Conservation (phyloP, 2,329 filamentous ascomycete species). For the Colletotrichum filicis region DNA sequence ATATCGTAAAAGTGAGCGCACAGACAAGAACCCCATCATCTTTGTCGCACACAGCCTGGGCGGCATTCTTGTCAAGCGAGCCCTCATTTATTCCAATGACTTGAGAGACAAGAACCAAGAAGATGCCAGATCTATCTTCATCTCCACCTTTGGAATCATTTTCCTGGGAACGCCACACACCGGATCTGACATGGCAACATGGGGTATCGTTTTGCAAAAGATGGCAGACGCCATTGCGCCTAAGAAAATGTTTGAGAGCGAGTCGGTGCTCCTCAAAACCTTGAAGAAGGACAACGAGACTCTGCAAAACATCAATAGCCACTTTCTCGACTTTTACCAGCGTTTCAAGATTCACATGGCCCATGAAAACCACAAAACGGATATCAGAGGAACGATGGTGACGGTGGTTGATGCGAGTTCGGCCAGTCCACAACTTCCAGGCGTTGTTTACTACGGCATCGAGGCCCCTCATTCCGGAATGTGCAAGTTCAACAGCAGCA, state of each 20-base stretch:
- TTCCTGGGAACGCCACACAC: constrained; percentile 83
- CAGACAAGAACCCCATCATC: constrained; percentile 73
- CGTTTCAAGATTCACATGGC: constrained; percentile 81
- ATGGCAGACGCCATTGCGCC: constrained; percentile 75
- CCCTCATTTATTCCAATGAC: constrained; percentile 74
- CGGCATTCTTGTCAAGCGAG: constrained; percentile 77
- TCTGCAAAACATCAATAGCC: constrained; percentile 77
- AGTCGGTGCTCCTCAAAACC: constrained; percentile 74
- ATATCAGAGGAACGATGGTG: constrained; percentile 70
- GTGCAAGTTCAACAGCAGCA: constrained; percentile 76
- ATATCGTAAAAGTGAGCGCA: constrained; percentile 69
- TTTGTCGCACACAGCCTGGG: constrained; percentile 82
- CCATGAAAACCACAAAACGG: constrained; percentile 78
- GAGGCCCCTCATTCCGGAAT: constrained; percentile 78
- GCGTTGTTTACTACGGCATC: constrained; percentile 79
- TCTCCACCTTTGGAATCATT: constrained; percentile 80
- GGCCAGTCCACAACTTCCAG: constrained; percentile 75
- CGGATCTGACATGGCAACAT: constrained; percentile 75
- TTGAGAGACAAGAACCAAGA: constrained; percentile 69
- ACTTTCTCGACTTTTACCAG: constrained; percentile 77
- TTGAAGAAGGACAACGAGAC: constrained; percentile 81
- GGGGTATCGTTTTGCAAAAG: constrained; percentile 74
- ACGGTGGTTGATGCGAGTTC: constrained; percentile 78
- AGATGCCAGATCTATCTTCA: constrained; percentile 74
- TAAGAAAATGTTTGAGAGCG: constrained; percentile 73